Conservation (phyloP, 805 yeast species). For the Kluyveromyces nonfermentans region DNA sequence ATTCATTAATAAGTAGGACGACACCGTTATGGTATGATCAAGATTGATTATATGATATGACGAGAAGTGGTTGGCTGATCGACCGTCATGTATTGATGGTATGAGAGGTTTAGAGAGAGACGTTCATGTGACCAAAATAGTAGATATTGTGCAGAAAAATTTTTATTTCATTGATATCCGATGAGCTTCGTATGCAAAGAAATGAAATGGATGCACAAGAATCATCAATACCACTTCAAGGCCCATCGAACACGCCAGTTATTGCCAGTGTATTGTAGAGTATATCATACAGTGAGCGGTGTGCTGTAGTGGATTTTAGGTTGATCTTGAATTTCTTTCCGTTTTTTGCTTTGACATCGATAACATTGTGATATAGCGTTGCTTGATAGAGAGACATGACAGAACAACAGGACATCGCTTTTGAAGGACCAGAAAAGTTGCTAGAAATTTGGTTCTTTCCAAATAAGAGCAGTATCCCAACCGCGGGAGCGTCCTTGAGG, state of each 20-base stretch:
- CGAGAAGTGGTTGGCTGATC: background rate
- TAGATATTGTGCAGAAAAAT: background rate
- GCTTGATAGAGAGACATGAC: background rate
- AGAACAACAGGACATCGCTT: slow-evolving; percentile 31
- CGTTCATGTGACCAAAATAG: background rate
- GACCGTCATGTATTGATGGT: too few relatives aligned
- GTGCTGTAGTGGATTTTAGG: background rate
- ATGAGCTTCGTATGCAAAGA: background rate
- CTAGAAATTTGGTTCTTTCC: slow-evolving; percentile 83
- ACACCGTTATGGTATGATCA: too few relatives aligned
- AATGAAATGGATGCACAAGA: too few relatives aligned
- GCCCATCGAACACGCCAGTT: background rate
- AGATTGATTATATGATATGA: too few relatives aligned
- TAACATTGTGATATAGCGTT: background rate
- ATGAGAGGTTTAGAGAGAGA: background rate
- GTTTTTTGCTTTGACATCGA: background rate
- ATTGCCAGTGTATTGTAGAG: background rate
- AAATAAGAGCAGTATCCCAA: slow-evolving; percentile 28
- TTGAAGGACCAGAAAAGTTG: slow-evolving; percentile 95
- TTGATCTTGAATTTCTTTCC: background rate
- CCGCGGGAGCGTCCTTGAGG: slow-evolving; percentile 43
- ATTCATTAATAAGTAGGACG: background rate
- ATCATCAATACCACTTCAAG: background rate
- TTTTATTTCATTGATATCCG: background rate
- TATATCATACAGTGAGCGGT: background rate